Conservation (phyloP, 2,329 filamentous ascomycete species). For the Calonectria montana region DNA sequence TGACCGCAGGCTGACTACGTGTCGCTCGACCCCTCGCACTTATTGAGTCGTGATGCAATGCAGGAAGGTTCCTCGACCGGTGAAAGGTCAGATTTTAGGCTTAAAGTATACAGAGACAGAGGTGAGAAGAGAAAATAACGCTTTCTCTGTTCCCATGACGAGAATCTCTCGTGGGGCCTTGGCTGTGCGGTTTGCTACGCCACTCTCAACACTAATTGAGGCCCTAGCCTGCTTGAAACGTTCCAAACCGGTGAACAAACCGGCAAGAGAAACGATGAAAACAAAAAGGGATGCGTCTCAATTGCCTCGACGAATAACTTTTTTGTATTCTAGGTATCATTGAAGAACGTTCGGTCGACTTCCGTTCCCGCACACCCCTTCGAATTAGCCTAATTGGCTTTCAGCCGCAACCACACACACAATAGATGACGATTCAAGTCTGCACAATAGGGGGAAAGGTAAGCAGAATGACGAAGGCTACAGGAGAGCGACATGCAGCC, state of each 20-base stretch:
- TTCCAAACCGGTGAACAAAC: too few species aligned
- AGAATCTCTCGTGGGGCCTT: background rate
- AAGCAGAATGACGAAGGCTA: background rate
- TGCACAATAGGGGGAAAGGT: background rate
- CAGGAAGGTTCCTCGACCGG: background rate
- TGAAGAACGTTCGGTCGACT: background rate
- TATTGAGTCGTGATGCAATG: background rate
- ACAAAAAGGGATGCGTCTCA: background rate
- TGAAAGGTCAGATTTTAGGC: background rate
- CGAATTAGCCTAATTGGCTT: background rate
- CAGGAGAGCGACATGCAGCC: background rate
- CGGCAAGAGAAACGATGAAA: background rate
- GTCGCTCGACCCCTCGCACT: background rate
- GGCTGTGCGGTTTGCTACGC: background rate
- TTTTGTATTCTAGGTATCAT: background rate
- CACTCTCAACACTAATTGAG: background rate
- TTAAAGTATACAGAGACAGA: too few species aligned
- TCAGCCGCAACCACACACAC: conserved; percentile 2
- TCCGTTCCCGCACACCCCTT: background rate
- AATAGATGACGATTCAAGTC: background rate
- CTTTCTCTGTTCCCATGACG: background rate
- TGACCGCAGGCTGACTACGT: background rate
- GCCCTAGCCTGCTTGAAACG: background rate
- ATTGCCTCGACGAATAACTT: background rate
- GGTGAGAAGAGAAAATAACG: background rate